These are phyloP conservation scores for Gossypium schwendimanii DNA, from an alignment of 441 rosid species.

Conservation along the genomic window DNA sequence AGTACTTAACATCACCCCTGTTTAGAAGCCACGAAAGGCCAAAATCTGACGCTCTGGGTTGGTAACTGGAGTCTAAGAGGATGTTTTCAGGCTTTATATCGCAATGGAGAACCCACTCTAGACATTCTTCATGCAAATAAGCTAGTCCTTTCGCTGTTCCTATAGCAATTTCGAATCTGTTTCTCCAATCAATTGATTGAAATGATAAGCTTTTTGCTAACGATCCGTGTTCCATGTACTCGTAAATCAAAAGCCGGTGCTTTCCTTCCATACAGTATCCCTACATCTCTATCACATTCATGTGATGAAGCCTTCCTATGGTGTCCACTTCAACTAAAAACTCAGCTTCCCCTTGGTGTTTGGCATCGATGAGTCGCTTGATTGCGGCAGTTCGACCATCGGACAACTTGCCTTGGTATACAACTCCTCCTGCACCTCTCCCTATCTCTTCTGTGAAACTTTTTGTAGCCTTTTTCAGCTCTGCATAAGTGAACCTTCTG, in stretches of 20 bases:
- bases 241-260: conserved; percentile 27
- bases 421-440: conserved; percentile 19
- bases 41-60: not conserved
- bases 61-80: not conserved
- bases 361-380: conserved; percentile 16
- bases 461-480: conserved; percentile 9
- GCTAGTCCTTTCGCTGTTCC: not conserved
- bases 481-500: conserved; percentile 8
- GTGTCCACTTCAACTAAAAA: conserved; percentile 25
- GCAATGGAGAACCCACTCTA: not conserved
- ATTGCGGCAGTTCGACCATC: conserved; percentile 24
- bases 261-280: conserved; percentile 28
- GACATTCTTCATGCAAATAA: not conserved
- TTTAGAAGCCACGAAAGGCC: not conserved
- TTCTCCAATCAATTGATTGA: not conserved
- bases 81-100: not conserved
- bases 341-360: conserved; percentile 22
- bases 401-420: conserved; percentile 5
- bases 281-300: conserved; percentile 26
- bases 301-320: conserved; percentile 28
- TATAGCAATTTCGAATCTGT: not conserved
- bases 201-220: conserved; percentile 5
- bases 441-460: conserved; percentile 26
- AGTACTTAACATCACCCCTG: not conserved
- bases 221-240: conserved; percentile 22